Base-by-base conservation (phyloP, 176 grass and related monocot genomes). In the Areca catechu region DNA sequence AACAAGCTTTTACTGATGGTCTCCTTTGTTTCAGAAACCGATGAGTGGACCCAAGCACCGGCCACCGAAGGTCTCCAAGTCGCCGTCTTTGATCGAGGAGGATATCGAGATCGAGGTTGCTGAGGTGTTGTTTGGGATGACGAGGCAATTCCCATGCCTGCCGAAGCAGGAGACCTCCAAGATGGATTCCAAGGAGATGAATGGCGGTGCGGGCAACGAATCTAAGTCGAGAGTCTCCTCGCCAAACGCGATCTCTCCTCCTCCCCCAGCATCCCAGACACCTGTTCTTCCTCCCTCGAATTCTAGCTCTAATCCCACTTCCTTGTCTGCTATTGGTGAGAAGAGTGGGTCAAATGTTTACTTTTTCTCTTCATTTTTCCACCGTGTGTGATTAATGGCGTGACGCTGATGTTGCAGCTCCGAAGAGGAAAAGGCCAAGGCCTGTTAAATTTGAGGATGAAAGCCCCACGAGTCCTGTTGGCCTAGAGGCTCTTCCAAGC, bases 41-140 rank as follows among this genome's bases (percentile, higher is more conserved):
- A 53, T 86, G 21, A 74, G 49, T 57, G 64, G 84, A 22, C 56
- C 71, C 18, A 79, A 70, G 48, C 70, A 72, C 3, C 70, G 70
- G 49, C 70, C 70, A 5, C 22, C 88, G 0, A 93, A 98, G 69
- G 71, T 85, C 50, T 78, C 75, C 0, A 93, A 85, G 68, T 81
- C 88, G 7, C 56, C 88, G 0, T 93, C 82, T 75, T 98, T 98
- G 66, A 83, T 92, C 7, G 88, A 86, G 23, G 94, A 98, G 58
- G 94, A 98, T 67, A 98, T 67, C 27, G 65, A 67, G 50, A 67
- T 98, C 55, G 94, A 98, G 88, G 88, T 98, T 7, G 94, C 94
- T 5, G 94, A 98, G 84, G 94, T 98, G 25, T 81, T 98, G 24
- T 98, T 93, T 19, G 93, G 93, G 27, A 75, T 98, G 3, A 98